Evolutionary conservation across 495 filamentous ascomycete species (phyloP), one percentile per base, ranked within the genome.

Genomic region (Schizothecium vesticola): DNA sequence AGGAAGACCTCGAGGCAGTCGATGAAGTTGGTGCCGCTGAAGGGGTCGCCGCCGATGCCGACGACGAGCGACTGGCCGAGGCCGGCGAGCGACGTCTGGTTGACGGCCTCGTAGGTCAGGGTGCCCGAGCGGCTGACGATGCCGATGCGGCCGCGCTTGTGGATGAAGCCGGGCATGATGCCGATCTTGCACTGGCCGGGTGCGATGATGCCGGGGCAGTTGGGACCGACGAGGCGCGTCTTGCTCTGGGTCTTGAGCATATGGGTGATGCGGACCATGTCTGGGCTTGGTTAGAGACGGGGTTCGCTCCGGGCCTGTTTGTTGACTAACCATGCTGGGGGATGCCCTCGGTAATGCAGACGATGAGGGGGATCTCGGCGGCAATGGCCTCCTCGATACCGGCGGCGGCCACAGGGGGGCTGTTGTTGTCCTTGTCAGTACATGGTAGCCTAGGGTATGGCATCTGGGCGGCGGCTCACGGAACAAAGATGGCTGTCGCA

Each of bases 121-220:
- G 95, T 99, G 77, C 95, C 95, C 72, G 96, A 98, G 71, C 95
- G 91, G 74, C 93, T 97, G 80, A 99, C 95, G 79, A 99, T 98
- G 77, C 95, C 95, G 76, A 99, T 91, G 74, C 95, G 93, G 71
- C 95, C 95, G 75, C 95, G 92, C 88, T 99, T 97, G 87, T 99
- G 95, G 84, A 99, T 98, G 86, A 97, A 97, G 74, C 95, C 95
- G 57, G 95, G 95, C 95, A 99, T 99, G 84, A 99, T 99, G 76
- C 95, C 95, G 79, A 99, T 99, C 85, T 99, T 99, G 88, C 95
- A 99, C 89, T 97, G 95, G 70, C 94, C 95, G 58, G 87, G 87
- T 74, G 95, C 95, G 76, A 99, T 99, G 81, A 99, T 94, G 78
- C 95, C 95, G 61, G 95, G 95, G 83, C 95, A 99, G 86, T 99